A percentile compares a stretch with the other conserved stretches of the same genome.
Conservation (phyloP, 2,329 filamentous ascomycete genomes). For the Fusarium haematococcum region DNA sequence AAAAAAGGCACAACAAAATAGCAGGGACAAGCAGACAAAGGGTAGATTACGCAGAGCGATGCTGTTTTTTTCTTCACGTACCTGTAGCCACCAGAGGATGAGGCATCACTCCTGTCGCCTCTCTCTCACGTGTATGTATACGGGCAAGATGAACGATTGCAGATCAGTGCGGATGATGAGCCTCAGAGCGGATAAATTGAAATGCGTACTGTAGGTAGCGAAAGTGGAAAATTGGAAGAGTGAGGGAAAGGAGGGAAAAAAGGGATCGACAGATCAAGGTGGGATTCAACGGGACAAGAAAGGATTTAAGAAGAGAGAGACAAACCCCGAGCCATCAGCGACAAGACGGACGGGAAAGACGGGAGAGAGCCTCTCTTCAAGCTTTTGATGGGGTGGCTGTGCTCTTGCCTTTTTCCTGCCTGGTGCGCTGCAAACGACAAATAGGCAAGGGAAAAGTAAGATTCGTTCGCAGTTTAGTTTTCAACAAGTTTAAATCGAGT, state of each 20-base stretch:
- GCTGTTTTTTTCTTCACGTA: constrained; percentile 19
- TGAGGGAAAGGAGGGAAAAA: not conserved
- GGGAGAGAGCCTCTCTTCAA: not conserved
- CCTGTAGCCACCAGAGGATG: constrained; percentile 38
- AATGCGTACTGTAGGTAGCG: not conserved
- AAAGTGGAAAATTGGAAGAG: not conserved
- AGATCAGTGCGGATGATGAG: constrained; percentile 3
- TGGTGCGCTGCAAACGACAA: not conserved
- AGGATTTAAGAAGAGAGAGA: constrained; percentile 25
- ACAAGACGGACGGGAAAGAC: not conserved
- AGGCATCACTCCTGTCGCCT: constrained; percentile 29
- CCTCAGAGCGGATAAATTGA: not conserved
- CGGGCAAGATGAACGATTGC: not conserved
- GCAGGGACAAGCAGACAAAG: not conserved
- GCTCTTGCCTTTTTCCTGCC: not conserved
- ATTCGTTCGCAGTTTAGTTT: not conserved
- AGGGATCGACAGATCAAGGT: constrained; percentile 4
- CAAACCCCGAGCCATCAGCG: constrained; percentile 13
- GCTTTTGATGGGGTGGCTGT: constrained; percentile 15
- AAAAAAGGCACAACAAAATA: not conserved
- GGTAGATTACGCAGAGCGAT: not conserved
- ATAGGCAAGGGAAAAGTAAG: not conserved
- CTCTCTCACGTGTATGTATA: not conserved
- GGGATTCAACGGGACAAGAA: constrained; percentile 11
- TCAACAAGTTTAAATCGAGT: not conserved